These are phyloP conservation scores for Ramaria rubella DNA, from an alignment of 768 basidiomycete genomes.

Conservation along the genomic window DNA sequence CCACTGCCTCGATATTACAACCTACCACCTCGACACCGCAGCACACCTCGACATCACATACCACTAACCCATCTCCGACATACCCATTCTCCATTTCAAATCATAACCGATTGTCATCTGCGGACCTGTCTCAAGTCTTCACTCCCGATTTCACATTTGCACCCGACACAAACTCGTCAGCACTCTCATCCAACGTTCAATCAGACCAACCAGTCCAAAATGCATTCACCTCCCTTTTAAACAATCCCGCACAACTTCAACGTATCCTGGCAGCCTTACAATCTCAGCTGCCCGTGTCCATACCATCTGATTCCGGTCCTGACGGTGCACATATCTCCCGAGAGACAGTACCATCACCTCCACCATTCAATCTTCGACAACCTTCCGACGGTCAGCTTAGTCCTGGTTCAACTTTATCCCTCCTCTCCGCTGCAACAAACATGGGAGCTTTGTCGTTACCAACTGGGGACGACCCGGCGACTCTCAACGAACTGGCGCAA, in stretches of 20 bases:
- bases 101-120: background rate
- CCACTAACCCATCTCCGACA: conserved; percentile 14
- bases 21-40: too few relatives aligned
- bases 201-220: conserved; percentile 13
- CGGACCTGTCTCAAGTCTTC: conserved; percentile 1
- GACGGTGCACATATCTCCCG: background rate
- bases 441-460: background rate
- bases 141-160: conserved; percentile 3
- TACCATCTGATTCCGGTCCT: conserved; percentile 7
- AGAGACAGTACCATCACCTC: background rate
- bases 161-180: conserved; percentile 1
- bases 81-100: background rate
- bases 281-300: conserved; percentile 3
- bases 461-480: conserved; percentile 19
- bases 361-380: background rate
- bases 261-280: conserved; percentile 21
- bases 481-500: conserved; percentile 29
- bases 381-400: conserved; percentile 3
- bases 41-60: conserved; percentile 24
- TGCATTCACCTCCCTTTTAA: conserved; percentile 19
- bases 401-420: conserved; percentile 8
- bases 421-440: conserved; percentile 4
- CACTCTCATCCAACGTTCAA: background rate
- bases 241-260: conserved; percentile 23
- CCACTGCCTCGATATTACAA: conserved; percentile 16